Percentiles rank a stretch among this genome's conserved stretches.
These are phyloP conservation scores for Suhomyces kunorum DNA, from an alignment of 1,139 yeast genomes.

Conservation along the genomic window DNA sequence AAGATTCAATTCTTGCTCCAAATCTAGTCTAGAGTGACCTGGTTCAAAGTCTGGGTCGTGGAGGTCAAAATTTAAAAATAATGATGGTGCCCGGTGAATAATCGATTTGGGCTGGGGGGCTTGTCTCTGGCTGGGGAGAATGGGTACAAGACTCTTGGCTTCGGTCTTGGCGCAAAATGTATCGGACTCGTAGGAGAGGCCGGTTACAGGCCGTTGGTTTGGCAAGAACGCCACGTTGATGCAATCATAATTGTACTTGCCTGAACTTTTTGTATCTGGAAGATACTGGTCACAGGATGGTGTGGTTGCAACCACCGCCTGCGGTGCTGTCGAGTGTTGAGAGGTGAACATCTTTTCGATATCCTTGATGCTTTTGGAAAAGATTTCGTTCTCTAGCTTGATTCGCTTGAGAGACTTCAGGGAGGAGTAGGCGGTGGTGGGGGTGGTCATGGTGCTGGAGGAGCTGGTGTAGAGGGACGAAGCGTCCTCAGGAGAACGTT, in stretches of 20 bases:
- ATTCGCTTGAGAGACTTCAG: constrained; percentile 27
- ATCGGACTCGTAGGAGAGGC: background rate
- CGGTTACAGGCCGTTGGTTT: background rate
- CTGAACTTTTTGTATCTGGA: constrained; percentile 6
- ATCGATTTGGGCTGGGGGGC: constrained; percentile 9
- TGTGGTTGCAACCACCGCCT: constrained; percentile 11
- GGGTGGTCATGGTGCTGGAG: constrained; percentile 9
- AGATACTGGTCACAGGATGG: constrained; percentile 11
- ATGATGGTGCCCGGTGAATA: constrained; percentile 3
- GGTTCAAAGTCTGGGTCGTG: constrained; percentile 7
- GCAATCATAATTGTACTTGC: constrained; percentile 27
- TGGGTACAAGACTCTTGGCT: constrained; percentile 7
- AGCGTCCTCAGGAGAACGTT: constrained; percentile 13
- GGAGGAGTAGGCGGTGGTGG: constrained; percentile 12
- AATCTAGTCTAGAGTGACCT: constrained; percentile 3
- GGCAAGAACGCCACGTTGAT: constrained; percentile 26
- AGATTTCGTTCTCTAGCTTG: constrained; percentile 30
- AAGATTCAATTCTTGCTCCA: constrained; percentile 24
- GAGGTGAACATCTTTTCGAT: constrained; percentile 29
- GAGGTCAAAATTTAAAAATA: constrained; percentile 11
- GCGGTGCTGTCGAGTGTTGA: constrained; percentile 5
- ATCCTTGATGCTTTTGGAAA: constrained; percentile 32
- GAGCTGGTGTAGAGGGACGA: constrained; percentile 10
- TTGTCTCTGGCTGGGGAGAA: constrained; percentile 14
- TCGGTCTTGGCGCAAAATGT: background rate